Conservation (phyloP, 2,329 filamentous ascomycete genomes). For the Hymenoscyphus fraxineus region DNA sequence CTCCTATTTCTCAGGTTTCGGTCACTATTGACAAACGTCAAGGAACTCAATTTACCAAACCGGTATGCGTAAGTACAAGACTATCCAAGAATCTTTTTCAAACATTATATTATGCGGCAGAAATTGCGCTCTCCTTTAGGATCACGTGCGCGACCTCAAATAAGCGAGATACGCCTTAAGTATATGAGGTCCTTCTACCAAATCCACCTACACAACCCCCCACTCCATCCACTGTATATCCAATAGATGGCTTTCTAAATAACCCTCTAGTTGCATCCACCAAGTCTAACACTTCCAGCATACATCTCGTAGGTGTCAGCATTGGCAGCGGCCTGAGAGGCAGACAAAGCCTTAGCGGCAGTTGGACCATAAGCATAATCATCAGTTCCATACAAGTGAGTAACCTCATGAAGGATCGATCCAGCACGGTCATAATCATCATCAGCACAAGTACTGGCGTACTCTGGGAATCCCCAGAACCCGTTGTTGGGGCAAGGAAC, state of each 20-base stretch:
- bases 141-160: too few relatives aligned
- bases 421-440: slow-evolving; percentile 27
- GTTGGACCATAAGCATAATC: slow-evolving; percentile 27
- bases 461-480: slow-evolving; percentile 25
- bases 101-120: too few relatives aligned
- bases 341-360: slow-evolving; percentile 21
- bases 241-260: too few relatives aligned
- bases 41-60: too few relatives aligned
- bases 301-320: slow-evolving; percentile 31
- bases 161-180: too few relatives aligned
- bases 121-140: too few relatives aligned
- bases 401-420: slow-evolving; percentile 25
- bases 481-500: slow-evolving; percentile 27
- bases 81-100: too few relatives aligned
- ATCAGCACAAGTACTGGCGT: slow-evolving; percentile 19
- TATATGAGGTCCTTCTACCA: too few relatives aligned
- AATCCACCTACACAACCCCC: background rate
- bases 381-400: slow-evolving; percentile 26
- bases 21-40: too few relatives aligned
- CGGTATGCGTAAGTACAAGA: too few relatives aligned
- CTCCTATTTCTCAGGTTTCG: too few relatives aligned
- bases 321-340: slow-evolving; percentile 23
- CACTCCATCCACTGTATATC: background rate
- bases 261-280: slow-evolving; percentile 15
- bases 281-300: slow-evolving; percentile 25